Percentiles rank a stretch among this genome's conserved stretches.
Evolutionary conservation across 352 stramenopile genomes (phyloP).

Genomic region (Pythium utonaiense): DNA sequence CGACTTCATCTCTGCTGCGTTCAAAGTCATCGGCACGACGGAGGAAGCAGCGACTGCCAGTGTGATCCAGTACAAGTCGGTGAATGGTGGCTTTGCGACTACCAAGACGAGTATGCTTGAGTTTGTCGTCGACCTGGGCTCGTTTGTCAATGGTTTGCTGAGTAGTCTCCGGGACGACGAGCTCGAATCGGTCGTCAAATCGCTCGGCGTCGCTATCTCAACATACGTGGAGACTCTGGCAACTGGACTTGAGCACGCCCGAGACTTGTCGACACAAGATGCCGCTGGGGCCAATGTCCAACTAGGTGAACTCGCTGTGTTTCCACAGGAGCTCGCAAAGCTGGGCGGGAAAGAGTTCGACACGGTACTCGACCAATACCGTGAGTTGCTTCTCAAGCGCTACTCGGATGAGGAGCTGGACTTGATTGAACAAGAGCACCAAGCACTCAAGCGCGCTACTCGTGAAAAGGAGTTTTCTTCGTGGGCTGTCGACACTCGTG

Average conservation of each 20-base stretch:
- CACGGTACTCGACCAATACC: slow-evolving; percentile 34
- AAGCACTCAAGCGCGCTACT: slow-evolving; percentile 26
- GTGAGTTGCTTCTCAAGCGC: slow-evolving; percentile 8
- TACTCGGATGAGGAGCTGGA: slow-evolving; percentile 38
- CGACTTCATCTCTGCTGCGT: slow-evolving; percentile 27
- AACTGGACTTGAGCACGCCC: slow-evolving; percentile 7
- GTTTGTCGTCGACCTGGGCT: slow-evolving; percentile 43
- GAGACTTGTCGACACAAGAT: slow-evolving; percentile 8
- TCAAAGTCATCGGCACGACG: slow-evolving; percentile 25
- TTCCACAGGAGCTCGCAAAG: slow-evolving; percentile 46
- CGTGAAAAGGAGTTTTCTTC: slow-evolving; percentile 27
- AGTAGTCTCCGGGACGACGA: slow-evolving; percentile 17
- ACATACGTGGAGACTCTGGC: slow-evolving; percentile 32
- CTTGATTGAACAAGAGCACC: slow-evolving; percentile 33
- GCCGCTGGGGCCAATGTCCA: background rate
- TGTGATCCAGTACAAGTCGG: background rate
- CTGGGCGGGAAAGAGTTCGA: slow-evolving; percentile 48
- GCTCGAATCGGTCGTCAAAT: slow-evolving; percentile 31
- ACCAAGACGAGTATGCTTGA: slow-evolving; percentile 28
- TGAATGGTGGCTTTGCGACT: background rate
- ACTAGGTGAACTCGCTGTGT: slow-evolving; percentile 18
- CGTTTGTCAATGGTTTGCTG: slow-evolving; percentile 35
- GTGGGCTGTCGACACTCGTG: background rate
- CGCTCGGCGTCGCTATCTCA: slow-evolving; percentile 31
- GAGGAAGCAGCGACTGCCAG: background rate